Conservation (phyloP, 2,329 filamentous ascomycete species). For the Dichotomopilus funicola region DNA sequence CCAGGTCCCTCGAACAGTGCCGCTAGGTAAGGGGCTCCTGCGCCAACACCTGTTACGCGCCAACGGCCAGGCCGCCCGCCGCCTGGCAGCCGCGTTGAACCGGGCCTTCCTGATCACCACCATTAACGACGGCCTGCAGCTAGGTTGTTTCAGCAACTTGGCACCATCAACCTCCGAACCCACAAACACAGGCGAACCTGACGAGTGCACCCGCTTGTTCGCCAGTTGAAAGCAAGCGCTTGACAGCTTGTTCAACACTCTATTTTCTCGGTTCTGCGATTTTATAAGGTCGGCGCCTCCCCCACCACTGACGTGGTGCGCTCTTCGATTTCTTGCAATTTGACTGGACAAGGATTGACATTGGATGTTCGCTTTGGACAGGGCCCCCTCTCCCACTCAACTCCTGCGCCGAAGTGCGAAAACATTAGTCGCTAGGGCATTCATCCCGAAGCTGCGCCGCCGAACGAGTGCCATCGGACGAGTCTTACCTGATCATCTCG, state of each 20-base stretch:
- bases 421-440: not conserved
- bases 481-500: slow-evolving; percentile 1
- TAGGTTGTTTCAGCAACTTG: slow-evolving; percentile 7
- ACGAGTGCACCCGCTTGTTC: too few species aligned
- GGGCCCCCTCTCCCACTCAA: not conserved
- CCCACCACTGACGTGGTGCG: slow-evolving; percentile 6
- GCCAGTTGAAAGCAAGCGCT: too few species aligned
- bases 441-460: not conserved
- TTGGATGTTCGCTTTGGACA: slow-evolving; percentile 1
- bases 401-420: slow-evolving; percentile 3
- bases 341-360: slow-evolving; percentile 3
- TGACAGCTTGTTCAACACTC: too few species aligned
- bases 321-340: not conserved
- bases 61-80: slow-evolving; percentile 6
- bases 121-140: slow-evolving; percentile 9
- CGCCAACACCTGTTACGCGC: slow-evolving; percentile 5
- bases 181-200: slow-evolving; percentile 2
- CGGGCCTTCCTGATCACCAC: not conserved
- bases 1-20: not conserved
- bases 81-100: slow-evolving; percentile 4
- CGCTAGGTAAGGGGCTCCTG: slow-evolving; percentile 1
- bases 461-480: slow-evolving; percentile 5
- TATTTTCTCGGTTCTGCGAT: not conserved
- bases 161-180: slow-evolving; percentile 1
- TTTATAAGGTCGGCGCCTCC: not conserved